A percentile compares a stretch with the other conserved stretches of the same genome.
Conservation (phyloP, 805 yeast species). For the Blastobotrys americana region DNA sequence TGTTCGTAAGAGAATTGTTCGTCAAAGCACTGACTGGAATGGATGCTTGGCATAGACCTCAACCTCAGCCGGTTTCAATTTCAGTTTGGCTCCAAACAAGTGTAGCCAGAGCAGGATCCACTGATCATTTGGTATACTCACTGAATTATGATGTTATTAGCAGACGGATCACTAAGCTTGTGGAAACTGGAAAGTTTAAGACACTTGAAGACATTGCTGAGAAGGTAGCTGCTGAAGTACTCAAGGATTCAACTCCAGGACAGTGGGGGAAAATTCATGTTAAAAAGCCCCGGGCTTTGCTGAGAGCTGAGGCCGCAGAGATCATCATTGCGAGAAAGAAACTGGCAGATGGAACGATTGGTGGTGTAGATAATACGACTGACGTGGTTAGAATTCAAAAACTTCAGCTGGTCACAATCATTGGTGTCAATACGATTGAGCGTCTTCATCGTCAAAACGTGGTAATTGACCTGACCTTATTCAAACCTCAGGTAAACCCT, state of each 20-base stretch:
- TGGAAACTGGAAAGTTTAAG: constrained; percentile 36
- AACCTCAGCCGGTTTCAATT: constrained; percentile 57
- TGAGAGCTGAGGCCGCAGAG: constrained; percentile 47
- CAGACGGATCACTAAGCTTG: constrained; percentile 49
- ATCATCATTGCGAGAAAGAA: constrained; percentile 35
- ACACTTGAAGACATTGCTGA: constrained; percentile 41
- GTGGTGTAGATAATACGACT: constrained; percentile 16
- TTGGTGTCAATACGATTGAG: constrained; percentile 92
- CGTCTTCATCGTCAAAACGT: constrained; percentile 75
- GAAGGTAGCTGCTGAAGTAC: constrained; percentile 39
- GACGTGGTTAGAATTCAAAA: constrained; percentile 40
- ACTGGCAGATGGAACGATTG: constrained; percentile 11
- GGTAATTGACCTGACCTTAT: constrained; percentile 45
- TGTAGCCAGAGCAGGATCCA: constrained; percentile 63
- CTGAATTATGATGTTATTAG: constrained; percentile 84
- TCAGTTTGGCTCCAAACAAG: constrained; percentile 57
- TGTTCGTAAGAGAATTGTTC: constrained; percentile 49
- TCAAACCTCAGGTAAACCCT: constrained; percentile 27
- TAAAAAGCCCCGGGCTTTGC: constrained; percentile 47
- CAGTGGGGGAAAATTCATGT: constrained; percentile 37
- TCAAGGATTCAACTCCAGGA: constrained; percentile 42
- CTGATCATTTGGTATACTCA: constrained; percentile 75
- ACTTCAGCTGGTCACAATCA: constrained; percentile 60
- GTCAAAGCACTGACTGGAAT: constrained; percentile 60
- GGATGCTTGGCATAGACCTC: constrained; percentile 66